A percentile compares a stretch with the other conserved stretches of the same genome.
phyloP scores from a whole-genome alignment of 257 asterid species.

The Misopates orontium region DNA sequence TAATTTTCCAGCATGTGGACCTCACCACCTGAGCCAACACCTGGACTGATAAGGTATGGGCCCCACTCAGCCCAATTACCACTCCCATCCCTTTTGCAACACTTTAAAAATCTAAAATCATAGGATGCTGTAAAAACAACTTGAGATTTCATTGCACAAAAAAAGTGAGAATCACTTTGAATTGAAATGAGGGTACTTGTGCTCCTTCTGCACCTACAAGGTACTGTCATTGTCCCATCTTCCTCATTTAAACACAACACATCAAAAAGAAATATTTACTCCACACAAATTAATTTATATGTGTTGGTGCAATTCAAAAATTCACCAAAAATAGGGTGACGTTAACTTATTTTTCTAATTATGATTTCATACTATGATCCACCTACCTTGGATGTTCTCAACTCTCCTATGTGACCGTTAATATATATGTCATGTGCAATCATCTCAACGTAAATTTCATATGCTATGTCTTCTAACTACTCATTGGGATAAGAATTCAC shows the following conservation, averaged over 20 bases:
- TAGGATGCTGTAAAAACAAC: not conserved
- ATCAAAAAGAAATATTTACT: too few species aligned
- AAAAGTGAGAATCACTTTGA: not conserved
- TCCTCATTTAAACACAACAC: not conserved
- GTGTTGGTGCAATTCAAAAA: not conserved
- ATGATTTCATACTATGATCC: too few species aligned
- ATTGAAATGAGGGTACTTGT: not conserved
- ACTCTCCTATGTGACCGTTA: too few species aligned
- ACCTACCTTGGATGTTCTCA: too few species aligned
- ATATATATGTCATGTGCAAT: too few species aligned
- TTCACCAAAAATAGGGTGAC: not conserved
- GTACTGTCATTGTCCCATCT: not conserved
- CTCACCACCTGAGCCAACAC: slow-evolving; percentile 74
- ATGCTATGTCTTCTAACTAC: not conserved
- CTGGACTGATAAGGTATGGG: slow-evolving; percentile 84
- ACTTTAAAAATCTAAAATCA: slow-evolving; percentile 2
- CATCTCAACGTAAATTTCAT: not conserved
- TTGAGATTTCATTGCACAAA: not conserved
- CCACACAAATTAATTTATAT: not conserved
- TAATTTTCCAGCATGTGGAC: slow-evolving; percentile 63
- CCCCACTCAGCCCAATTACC: slow-evolving; percentile 51
- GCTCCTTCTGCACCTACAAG: too few species aligned
- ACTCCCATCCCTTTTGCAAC: slow-evolving; percentile 46
- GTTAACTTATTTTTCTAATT: too few species aligned
- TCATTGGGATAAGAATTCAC: too few species aligned